Base-by-base conservation (phyloP, 768 basidiomycete genomes). In the Boletus vermiculosoides region DNA sequence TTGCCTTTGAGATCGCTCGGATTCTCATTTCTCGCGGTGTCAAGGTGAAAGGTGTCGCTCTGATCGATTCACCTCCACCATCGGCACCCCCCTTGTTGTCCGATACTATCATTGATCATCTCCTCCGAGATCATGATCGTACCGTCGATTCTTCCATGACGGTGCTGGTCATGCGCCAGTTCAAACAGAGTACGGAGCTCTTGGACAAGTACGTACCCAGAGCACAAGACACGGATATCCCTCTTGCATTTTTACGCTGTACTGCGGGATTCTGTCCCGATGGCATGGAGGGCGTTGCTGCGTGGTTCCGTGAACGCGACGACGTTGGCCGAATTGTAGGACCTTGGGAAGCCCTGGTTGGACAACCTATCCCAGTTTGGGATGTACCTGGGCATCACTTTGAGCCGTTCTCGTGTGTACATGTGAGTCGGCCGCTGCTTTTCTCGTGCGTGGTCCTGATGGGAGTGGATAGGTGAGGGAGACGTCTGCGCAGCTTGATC, bases 371-470 rank as follows among this genome's bases (percentile, higher is more conserved):
- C 1, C 73, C 76, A 39, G 72, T 80, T 2, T 65, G 82, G 41
- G 80, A 84, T 58, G 81, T 89, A 4, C 83, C 86, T 0, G 88
- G 88, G 0, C 70, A 88, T 66, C 88, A 90, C 59, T 88, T 89
- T 57, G 68, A 79, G 59, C 74, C 80, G 0, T 89, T 90, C 65
- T 73, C 78, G 45, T 57, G 69, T 10, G 57, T 60, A 10, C 79
- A 85, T 64, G 88, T 88, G 56, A 62, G 81, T 68, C 22, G 16
- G 4, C 15, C 12, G 4, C 18, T 20, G 8, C 41, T 20, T 22
- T 28, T 20, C 12, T 33, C 6, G 9, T 20, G 10, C 4, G 23
- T 34, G 18, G 15, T 42, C 23, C 58, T 62, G 42, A 59, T 15
- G n/a, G 0, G 20, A 1, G 6, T 22, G 45, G 1, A 12, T 55